These are phyloP conservation scores for Sugiyamaella mastotermitis DNA, from an alignment of 805 yeast species.

Conservation along the genomic window DNA sequence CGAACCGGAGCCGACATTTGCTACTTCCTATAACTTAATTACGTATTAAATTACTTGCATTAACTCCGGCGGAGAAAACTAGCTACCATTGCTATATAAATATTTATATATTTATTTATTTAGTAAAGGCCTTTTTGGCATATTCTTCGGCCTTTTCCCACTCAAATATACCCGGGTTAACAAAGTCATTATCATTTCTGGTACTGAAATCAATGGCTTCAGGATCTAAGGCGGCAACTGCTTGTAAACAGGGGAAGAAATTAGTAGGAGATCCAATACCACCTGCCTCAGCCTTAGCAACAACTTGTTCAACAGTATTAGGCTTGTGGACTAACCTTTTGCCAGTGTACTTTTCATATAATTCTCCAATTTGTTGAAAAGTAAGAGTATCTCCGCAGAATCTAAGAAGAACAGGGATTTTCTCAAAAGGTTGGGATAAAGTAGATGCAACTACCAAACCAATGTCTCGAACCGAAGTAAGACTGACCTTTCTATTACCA, in stretches of 20 bases:
- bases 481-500: slow-evolving; percentile 12
- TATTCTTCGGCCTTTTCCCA: slow-evolving; percentile 15
- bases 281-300: slow-evolving; percentile 1
- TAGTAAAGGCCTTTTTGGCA: neutral
- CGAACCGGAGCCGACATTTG: too few relatives aligned
- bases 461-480: slow-evolving; percentile 21
- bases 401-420: slow-evolving; percentile 18
- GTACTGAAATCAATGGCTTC: neutral
- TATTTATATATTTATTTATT: neutral
- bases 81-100: too few relatives aligned
- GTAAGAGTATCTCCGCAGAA: slow-evolving; percentile 18
- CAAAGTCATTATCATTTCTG: slow-evolving; percentile 21
- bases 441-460: slow-evolving; percentile 23
- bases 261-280: neutral
- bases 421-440: slow-evolving; percentile 14
- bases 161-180: slow-evolving; percentile 23
- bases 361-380: slow-evolving; percentile 12
- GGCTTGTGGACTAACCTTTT: slow-evolving; percentile 14
- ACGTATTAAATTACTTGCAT: too few relatives aligned
- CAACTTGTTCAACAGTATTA: slow-evolving; percentile 6
- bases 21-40: too few relatives aligned
- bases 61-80: too few relatives aligned
- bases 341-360: slow-evolving; percentile 21
- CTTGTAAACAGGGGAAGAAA: neutral
- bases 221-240: neutral